Base-by-base conservation (phyloP, 345 rosid species). In the Camelina neglecta region DNA sequence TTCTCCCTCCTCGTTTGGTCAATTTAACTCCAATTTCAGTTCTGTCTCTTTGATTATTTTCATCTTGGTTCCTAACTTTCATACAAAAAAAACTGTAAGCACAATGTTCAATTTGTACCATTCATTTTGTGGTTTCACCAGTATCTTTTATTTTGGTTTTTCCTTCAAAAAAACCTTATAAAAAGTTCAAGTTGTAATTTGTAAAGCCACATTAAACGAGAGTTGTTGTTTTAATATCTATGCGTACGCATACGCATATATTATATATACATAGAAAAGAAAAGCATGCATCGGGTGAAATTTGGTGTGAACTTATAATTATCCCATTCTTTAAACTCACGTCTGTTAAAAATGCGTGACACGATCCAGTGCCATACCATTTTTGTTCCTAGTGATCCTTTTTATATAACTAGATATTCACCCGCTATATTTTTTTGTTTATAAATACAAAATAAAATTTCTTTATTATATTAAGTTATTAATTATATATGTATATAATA, bases 281-380 rank as follows among this genome's bases (percentile, higher is more conserved):
- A 44, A 59, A 59, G 58, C 47, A 69, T 75, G 74, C 10, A 60
- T 5, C 35, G 11, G 48, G 58, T 51, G 38, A 69, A 61, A 69
- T 69, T 33, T 65, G 76, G 72, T 71, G 67, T 77, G 75, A 57
- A 76, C 60, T 62, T 76, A 62, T 23, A 45, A 26, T 70, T 47
- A 71, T 70, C 23, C 60, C 59, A 54, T 38, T 62, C 42, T 62
- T 69, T 62, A 63, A 24, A 69, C 39, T 77, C 60, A 71, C 72
- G 67, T 77, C 65, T 54, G 75, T 55, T 53, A 35, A 76, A 76
- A 76, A 76, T 76, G 64, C 71, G 71, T 76, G 65, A 76, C 65
- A 69, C 80, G 66, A 70, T 63, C 71, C 65, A 62, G 0, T 44
- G 24, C 51, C 75, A 76, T 62, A 55, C 67, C 55, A 58, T 59